Base-by-base conservation (phyloP, 2,329 filamentous ascomycete species). In the Blastomyces silverae region DNA sequence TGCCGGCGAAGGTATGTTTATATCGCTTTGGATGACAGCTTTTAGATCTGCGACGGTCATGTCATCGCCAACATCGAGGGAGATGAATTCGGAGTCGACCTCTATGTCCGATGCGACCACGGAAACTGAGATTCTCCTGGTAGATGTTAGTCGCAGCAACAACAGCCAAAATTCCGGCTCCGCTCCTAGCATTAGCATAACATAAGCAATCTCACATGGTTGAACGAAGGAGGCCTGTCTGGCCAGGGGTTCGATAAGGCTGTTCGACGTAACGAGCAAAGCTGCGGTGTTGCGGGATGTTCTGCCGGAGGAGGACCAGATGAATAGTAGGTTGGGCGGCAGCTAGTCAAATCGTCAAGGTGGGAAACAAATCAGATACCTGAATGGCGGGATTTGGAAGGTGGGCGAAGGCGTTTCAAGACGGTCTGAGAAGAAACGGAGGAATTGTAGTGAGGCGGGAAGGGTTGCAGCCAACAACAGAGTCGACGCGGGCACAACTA, bases 11-110 rank as follows among this genome's bases (percentile, higher is more conserved):
- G 89, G 85, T 70, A 96, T 87, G 71, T 82, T 82, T 60, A 89
- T 89, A 78, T 97, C 93, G 77, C 87, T 89, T 75, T 94, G 86
- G 74, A 99, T 89, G 73, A 91, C 90, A 74, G 88, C 89, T 78
- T 96, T 96, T 69, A 99, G 85, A 63, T 91, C 88, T 72, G 88
- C 88, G 71, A 97, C 79, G 59, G 90, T 91, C 82, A 94, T 91
- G 72, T 91, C 90, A 53, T 87, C 83, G 67, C 89, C 89, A 69
- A 96, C 87, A 71, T 96, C 91, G 70, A 96, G 85, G 65, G 87
- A 88, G 71, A 96, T 82, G 73, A 96, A 84, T 73, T 91, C 89
- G 68, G 88, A 85, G 75, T 91, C 88, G 66, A 80, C 73, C 70
- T 80, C 78, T 69, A 86, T 82, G 74, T 89, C 86, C 69, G 88